Evolutionary conservation across 2,329 filamentous ascomycete genomes (phyloP), one percentile per base, ranked within the genome.

Genomic region (Penicillium griseofulvum): DNA sequence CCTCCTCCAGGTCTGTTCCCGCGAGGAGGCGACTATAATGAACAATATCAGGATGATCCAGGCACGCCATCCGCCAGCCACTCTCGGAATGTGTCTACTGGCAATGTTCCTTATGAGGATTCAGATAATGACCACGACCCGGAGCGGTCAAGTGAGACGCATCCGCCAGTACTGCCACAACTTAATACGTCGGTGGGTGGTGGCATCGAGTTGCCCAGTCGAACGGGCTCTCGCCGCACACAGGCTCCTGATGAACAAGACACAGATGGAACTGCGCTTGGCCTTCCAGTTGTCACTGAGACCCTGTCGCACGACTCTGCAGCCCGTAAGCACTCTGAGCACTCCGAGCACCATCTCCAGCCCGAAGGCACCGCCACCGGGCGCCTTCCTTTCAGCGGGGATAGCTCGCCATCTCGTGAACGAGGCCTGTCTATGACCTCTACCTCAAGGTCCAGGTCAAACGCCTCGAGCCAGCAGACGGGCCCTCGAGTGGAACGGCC

Each of bases 1-100:
- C 91, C 91, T 2, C 87, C 89, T 7, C 86, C 87, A 55, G 88
- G 91, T 79, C 82, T 81, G 59, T 69, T 75, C 76, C 77, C 68
- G 41, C 81, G 74, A 28, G 76, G 81, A 10, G 80, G 83, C 29
- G 81, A 85, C 55, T 85, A 83, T 38, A 80, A 87, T 55, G 88
- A 89, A 49, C 83, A 85, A 0, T 90, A 84, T 60, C 73, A 72
- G n/a, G 82, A 84, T 58, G 78, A 80, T 17, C 80, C 80, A n/a
- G 62, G 64, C 14, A 59, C 63, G 17, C 62, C 57, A 17, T 56
- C 63, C 16, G 57, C 61, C 10, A 52, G 56, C 19, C 63, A 69
- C 52, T 62, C 56, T 34, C 67, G 65, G n/a, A 60, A 66, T 38
- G 56, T 59, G 12, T 66, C 68, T n/a, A 60, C 65, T 24, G 54